These are phyloP conservation scores for Ceratobasidium sp. DNA, from an alignment of 1,284 basidiomycete species.

Conservation along the genomic window DNA sequence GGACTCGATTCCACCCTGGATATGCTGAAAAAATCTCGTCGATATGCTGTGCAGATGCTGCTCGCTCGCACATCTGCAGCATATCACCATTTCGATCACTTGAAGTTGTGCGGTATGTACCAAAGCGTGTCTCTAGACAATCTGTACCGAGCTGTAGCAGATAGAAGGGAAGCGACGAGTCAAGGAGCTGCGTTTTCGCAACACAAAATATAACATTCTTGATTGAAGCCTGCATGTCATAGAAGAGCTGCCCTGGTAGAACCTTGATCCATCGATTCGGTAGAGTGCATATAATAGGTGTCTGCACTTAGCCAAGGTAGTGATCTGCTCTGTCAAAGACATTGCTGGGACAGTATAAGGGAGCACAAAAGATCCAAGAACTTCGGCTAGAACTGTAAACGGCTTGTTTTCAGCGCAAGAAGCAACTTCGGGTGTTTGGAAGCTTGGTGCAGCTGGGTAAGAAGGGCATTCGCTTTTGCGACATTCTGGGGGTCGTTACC, in stretches of 20 bases:
- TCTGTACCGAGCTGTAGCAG: conserved; percentile 51
- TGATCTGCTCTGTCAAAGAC: background rate
- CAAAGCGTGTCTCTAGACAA: conserved; percentile 51
- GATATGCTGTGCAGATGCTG: background rate
- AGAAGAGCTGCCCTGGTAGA: conserved; percentile 52
- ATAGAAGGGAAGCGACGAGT: conserved; percentile 47
- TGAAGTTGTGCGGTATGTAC: conserved; percentile 42
- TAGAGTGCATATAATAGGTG: background rate
- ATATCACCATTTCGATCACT: conserved; percentile 11
- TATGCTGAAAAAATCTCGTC: too few relatives aligned
- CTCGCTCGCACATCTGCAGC: background rate
- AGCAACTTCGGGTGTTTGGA: background rate
- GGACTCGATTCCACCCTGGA: too few relatives aligned
- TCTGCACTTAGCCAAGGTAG: background rate
- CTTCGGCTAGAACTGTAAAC: background rate
- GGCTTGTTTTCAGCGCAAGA: conserved; percentile 38
- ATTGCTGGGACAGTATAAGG: background rate
- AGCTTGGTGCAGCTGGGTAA: conserved; percentile 19
- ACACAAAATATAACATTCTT: conserved; percentile 53
- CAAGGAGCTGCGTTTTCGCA: conserved; percentile 51
- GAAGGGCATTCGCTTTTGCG: conserved; percentile 1
- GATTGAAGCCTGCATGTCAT: conserved; percentile 51
- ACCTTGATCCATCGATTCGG: conserved; percentile 40
- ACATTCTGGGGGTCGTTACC: background rate
- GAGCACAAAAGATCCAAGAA: background rate